phyloP scores from a whole-genome alignment of 2,329 filamentous ascomycete genomes.

The Stromatinia cepivora region DNA sequence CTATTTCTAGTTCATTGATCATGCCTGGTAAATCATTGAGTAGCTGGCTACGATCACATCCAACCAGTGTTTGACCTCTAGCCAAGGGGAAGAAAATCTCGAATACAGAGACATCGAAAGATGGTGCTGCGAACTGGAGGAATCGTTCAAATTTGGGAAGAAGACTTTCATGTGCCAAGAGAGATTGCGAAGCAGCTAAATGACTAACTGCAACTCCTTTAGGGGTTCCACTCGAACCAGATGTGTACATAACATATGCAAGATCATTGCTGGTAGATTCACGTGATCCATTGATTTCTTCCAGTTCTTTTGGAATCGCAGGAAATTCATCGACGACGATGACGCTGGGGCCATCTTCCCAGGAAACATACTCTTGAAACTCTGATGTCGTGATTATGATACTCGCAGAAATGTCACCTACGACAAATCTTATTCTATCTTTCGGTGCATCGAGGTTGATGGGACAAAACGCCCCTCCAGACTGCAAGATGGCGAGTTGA shows the following conservation, averaged over 20 bases:
- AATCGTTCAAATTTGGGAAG: constrained; percentile 78
- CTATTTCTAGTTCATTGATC: constrained; percentile 65
- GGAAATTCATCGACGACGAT: constrained; percentile 47
- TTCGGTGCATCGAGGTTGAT: constrained; percentile 74
- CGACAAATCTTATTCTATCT: constrained; percentile 77
- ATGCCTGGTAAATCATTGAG: constrained; percentile 71
- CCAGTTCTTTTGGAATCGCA: constrained; percentile 15
- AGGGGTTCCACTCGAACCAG: constrained; percentile 82
- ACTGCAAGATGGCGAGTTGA: constrained; percentile 74
- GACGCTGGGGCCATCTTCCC: constrained; percentile 41
- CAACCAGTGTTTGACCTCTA: constrained; percentile 70
- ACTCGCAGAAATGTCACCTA: constrained; percentile 70
- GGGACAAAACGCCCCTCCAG: constrained; percentile 83
- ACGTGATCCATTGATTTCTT: constrained; percentile 21
- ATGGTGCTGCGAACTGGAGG: constrained; percentile 87
- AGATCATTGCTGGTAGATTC: constrained; percentile 43
- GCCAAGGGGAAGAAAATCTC: constrained; percentile 89
- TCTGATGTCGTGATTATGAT: constrained; percentile 64
- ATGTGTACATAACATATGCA: constrained; percentile 93
- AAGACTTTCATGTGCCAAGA: constrained; percentile 77
- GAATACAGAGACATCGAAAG: constrained; percentile 93
- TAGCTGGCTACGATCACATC: constrained; percentile 67
- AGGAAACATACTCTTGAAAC: constrained; percentile 45
- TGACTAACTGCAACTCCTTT: constrained; percentile 88
- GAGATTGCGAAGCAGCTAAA: constrained; percentile 73